Base-by-base conservation (phyloP, 805 yeast species). In the Wickerhamomyces bisporus region DNA sequence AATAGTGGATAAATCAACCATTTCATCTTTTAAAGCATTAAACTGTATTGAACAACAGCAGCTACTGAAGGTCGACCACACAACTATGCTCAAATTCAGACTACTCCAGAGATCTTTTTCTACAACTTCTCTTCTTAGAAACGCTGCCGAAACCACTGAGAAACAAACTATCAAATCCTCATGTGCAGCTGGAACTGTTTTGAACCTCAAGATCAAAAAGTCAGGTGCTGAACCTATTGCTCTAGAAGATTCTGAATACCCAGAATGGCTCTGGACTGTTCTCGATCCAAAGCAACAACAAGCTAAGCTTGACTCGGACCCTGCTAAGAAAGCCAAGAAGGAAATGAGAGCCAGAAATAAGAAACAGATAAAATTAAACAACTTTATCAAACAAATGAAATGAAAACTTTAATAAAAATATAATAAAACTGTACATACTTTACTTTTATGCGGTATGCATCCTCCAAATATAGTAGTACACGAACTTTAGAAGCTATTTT, bases 191-290 rank as follows among this genome's bases (percentile, higher is more conserved):
- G 88, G 98, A 43, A 82, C 93, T 0, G 68, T 73, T 9, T 65
- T 85, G 43, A 81, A 81, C 46, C 64, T 88, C 52, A 83, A 84
- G 50, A 71, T 91, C 31, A 75, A 75, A 55, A 88, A 87, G 55
- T 70, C 72, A 26, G 94, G 91, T n/a, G 77, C 81, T 42, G 96
- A 88, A 50, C 87, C 94, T 8, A 79, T 86, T 5, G 98, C 98
- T 2, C 61, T 83, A 38, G 86, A 82, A 44, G 98, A 93, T 58
- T 68, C 68, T 27, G 95, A 89, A 52, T 91, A 91, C 57, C 98
- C 98, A 5, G 85, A 73, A 32, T 91, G 98, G 98, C 70, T 91
- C 37, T 93, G 98, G 98, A 76, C 73, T 5, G 68, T 86, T 34
- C 71, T 88, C 24, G 95, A 89, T 59, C 66, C 73, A 36, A 73